Conservation (phyloP, 805 yeast species). For the Wickerhamiella hasegawae region DNA sequence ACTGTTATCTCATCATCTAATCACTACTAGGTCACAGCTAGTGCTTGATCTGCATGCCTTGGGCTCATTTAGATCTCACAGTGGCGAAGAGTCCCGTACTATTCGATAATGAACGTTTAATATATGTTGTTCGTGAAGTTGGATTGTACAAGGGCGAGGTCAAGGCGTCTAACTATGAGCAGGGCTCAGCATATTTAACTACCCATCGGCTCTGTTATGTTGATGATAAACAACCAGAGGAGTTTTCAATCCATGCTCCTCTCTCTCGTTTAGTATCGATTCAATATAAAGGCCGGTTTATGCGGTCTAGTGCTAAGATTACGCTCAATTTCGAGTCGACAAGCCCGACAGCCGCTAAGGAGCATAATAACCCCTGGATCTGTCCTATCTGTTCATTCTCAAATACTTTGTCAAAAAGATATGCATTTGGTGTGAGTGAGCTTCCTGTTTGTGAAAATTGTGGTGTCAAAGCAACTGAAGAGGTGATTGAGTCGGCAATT, state of each 20-base stretch:
- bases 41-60: not conserved
- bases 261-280: slow-evolving; percentile 27
- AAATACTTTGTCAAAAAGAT: slow-evolving; percentile 28
- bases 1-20: no score
- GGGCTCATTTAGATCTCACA: slow-evolving; percentile 17
- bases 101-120: slow-evolving; percentile 30
- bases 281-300: slow-evolving; percentile 35
- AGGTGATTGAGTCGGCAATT: slow-evolving; percentile 13
- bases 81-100: slow-evolving; percentile 21
- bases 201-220: slow-evolving; percentile 57
- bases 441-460: slow-evolving; percentile 42
- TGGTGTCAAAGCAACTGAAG: slow-evolving; percentile 35
- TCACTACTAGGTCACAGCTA: no score
- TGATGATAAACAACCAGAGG: slow-evolving; percentile 30
- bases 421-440: slow-evolving; percentile 17
- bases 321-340: slow-evolving; percentile 18
- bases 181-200: slow-evolving; percentile 69
- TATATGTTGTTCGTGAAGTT: slow-evolving; percentile 36
- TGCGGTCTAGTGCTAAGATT: slow-evolving; percentile 70
- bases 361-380: slow-evolving; percentile 37
- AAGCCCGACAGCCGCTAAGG: slow-evolving; percentile 1
- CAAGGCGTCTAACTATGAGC: slow-evolving; percentile 46
- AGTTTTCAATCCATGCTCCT: slow-evolving; percentile 32
- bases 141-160: slow-evolving; percentile 63
- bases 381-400: slow-evolving; percentile 81